Percentiles rank a stretch among this genome's conserved stretches.
These are phyloP conservation scores for Microbotryum violaceum DNA, from an alignment of 1,284 basidiomycete species.

Conservation along the genomic window DNA sequence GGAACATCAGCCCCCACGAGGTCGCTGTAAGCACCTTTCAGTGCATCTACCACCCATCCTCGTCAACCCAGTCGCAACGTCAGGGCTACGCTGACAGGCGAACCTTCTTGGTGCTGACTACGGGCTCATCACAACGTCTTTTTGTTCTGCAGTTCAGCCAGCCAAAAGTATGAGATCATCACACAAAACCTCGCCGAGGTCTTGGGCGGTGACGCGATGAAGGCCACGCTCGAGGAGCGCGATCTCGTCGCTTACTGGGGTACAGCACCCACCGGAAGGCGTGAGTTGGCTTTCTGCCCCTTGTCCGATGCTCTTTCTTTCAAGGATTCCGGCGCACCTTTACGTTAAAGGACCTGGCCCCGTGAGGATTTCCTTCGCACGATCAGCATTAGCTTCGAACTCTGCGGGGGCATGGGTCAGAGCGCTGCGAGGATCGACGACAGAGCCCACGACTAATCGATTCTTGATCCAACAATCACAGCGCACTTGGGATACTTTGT, in stretches of 20 bases:
- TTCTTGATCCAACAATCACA: constrained; percentile 39
- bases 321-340: not conserved
- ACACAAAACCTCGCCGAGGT: constrained; percentile 81
- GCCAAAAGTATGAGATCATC: constrained; percentile 75
- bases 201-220: constrained; percentile 75
- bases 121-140: not conserved
- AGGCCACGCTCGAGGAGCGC: constrained; percentile 70
- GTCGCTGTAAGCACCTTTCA: too few species aligned
- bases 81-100: too few species aligned
- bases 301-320: not conserved
- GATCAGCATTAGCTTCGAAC: not conserved
- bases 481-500: constrained; percentile 98
- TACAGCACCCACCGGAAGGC: constrained; percentile 86
- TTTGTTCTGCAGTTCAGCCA: constrained; percentile 35
- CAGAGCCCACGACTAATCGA: not conserved
- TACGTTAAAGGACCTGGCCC: not conserved
- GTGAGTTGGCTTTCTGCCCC: constrained; percentile 50
- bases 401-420: too few species aligned
- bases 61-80: too few species aligned
- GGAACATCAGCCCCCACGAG: too few species aligned
- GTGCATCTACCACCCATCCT: too few species aligned
- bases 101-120: not conserved
- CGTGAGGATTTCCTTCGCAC: not conserved
- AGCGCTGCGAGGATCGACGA: not conserved
- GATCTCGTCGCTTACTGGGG: constrained; percentile 61